phyloP scores from a whole-genome alignment of 345 rosid genomes.

The Melastoma malabathricum region DNA sequence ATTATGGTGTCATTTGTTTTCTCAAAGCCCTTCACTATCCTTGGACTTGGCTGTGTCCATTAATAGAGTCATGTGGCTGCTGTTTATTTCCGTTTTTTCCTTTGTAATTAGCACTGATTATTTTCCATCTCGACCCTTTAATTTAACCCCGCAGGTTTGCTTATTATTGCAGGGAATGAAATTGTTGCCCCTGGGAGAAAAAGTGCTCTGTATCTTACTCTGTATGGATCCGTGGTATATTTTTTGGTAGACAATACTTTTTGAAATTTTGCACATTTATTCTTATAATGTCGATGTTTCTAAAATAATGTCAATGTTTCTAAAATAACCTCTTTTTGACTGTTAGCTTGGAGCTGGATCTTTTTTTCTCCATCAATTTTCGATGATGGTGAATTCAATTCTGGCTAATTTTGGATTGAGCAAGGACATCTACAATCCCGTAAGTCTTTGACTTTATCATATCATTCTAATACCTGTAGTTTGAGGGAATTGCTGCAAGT shows the following conservation, averaged over 20 bases:
- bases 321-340: too few relatives aligned
- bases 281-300: not conserved
- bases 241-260: slow-evolving; percentile 3
- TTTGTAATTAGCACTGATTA: not conserved
- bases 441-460: slow-evolving; percentile 20
- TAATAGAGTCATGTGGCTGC: too few relatives aligned
- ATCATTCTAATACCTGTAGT: not conserved
- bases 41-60: too few relatives aligned
- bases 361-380: slow-evolving; percentile 64
- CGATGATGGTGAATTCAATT: slow-evolving; percentile 57
- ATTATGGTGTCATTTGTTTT: not conserved
- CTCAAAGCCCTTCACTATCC: not conserved
- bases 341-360: slow-evolving; percentile 84
- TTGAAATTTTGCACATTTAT: slow-evolving; percentile 1
- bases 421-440: slow-evolving; percentile 90
- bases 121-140: not conserved
- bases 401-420: slow-evolving; percentile 70
- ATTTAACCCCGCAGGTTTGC: not conserved
- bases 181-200: slow-evolving; percentile 66
- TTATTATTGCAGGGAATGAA: slow-evolving; percentile 49
- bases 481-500: not conserved
- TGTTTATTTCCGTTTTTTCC: too few relatives aligned
- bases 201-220: slow-evolving; percentile 42
- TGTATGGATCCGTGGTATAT: slow-evolving; percentile 65
- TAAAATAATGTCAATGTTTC: too few relatives aligned